Base-by-base conservation (phyloP, 1,284 basidiomycete genomes). In the Moniliella sp. region DNA sequence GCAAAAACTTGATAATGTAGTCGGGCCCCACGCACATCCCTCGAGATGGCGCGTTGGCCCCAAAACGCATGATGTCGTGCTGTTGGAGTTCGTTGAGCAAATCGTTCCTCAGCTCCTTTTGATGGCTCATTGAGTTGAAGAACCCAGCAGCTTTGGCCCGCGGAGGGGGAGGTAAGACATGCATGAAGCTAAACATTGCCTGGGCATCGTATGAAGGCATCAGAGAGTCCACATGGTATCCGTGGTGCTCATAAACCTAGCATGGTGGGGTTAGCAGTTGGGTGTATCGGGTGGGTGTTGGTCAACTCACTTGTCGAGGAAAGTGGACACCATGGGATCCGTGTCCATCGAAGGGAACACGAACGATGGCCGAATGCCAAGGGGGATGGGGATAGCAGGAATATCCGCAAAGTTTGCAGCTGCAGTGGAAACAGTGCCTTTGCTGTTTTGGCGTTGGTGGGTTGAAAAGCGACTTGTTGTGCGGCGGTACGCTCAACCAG, bases 121-220 rank as follows among this genome's bases (percentile, higher is more conserved):
- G 84, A 59, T 81, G 76, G 21, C 76, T 80, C 64, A 78, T 67
- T 16, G 42, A 58, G 23, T 53, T 38, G 21, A 49, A 28, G 28
- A 49, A 58, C 16, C 57, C 58, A n/a, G 46, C 51, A 0, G 44
- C 46, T 39, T 57, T 49, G 27, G 58, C 57, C 31, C 76, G 73
- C 76, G 76, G 7, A 67, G 81, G 79, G 29, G 84, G 76, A 1
- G 67, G 58, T 2, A 83, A 83, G 57, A 84, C 83, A 45, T 73
- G 70, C 9, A 76, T 75, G 58, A 76, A 76, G 0, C 84, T 88
- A 54, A 93, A 84, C 7, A 81, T 83, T 9, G 86, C 78, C 23
- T 71, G 66, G 0, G 77, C 71, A 39, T 78, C 73, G 58, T 94
- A 97, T 4, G 69, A 81, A 28, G 76, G 68, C 21, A 7, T 23